Conservation (phyloP, 106 monocot species). For the Acanthochlamys bracteata region DNA sequence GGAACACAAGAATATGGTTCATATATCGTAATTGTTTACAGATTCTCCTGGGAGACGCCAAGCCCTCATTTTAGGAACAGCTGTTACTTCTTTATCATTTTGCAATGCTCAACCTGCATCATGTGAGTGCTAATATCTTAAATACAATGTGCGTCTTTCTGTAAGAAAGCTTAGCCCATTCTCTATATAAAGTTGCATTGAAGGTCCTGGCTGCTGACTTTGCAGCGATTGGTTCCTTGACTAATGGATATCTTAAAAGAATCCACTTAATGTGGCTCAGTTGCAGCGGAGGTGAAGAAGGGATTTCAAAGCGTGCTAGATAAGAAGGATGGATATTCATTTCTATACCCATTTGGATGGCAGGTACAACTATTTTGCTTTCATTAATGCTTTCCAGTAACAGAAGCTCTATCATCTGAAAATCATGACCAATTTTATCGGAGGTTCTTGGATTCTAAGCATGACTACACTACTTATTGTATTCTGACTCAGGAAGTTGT, state of each 20-base stretch:
- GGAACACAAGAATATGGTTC: too few relatives aligned
- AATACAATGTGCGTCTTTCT: conserved; percentile 4
- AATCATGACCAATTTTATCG: neutral
- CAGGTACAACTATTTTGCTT: conserved; percentile 30
- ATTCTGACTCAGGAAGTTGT: conserved; percentile 64
- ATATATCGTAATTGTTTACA: too few relatives aligned
- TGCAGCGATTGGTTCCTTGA: conserved; percentile 13
- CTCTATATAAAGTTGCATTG: neutral
- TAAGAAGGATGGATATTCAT: conserved; percentile 78
- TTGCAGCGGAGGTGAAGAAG: conserved; percentile 83
- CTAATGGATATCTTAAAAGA: conserved; percentile 31
- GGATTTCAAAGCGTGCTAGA: conserved; percentile 74
- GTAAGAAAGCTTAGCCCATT: neutral
- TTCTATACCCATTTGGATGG: conserved; percentile 95
- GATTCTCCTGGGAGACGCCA: too few relatives aligned
- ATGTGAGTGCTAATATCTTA: conserved; percentile 31
- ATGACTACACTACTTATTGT: conserved; percentile 14
- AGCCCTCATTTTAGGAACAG: too few relatives aligned
- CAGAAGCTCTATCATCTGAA: too few relatives aligned
- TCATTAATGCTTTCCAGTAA: too few relatives aligned
- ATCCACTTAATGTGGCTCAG: conserved; percentile 49
- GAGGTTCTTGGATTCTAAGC: conserved; percentile 2
- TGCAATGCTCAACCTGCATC: conserved; percentile 13
- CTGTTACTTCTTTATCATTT: neutral
- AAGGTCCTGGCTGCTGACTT: conserved; percentile 11